These are phyloP conservation scores for Fusarium solani-melongenae DNA, from an alignment of 2,329 filamentous ascomycete species.

Conservation along the genomic window DNA sequence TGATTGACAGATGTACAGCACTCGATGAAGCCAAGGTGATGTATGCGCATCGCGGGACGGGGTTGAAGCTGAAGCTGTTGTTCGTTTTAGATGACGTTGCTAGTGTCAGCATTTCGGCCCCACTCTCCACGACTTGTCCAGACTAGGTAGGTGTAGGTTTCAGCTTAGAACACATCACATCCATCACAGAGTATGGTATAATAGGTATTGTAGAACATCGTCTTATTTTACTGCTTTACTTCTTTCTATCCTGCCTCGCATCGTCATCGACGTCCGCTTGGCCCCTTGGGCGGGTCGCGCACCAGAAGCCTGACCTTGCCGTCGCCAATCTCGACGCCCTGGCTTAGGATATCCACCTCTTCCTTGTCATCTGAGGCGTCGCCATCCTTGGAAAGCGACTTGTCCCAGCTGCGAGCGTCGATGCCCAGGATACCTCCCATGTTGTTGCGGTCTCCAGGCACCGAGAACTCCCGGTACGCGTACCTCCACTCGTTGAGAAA, in stretches of 20 bases:
- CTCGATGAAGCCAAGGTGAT: background rate
- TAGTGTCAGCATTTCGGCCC: slow-evolving; percentile 32
- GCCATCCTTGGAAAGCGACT: slow-evolving; percentile 63
- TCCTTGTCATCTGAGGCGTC: slow-evolving; percentile 55
- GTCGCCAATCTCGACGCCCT: slow-evolving; percentile 75
- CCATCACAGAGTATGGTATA: no score
- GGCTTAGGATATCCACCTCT: slow-evolving; percentile 68
- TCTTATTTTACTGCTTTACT: slow-evolving; percentile 42
- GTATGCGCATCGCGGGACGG: background rate
- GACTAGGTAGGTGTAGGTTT: background rate
- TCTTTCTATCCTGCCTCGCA: slow-evolving; percentile 38
- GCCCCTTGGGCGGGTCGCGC: slow-evolving; percentile 68
- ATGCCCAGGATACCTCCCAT: slow-evolving; percentile 82
- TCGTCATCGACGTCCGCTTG: slow-evolving; percentile 59
- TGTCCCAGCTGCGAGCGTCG: slow-evolving; percentile 75
- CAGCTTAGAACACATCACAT: no score
- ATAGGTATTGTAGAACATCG: slow-evolving; percentile 27
- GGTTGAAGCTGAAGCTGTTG: slow-evolving; percentile 15
- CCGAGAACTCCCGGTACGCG: slow-evolving; percentile 94
- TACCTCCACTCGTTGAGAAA: slow-evolving; percentile 98
- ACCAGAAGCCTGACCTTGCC: slow-evolving; percentile 75
- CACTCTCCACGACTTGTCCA: slow-evolving; percentile 1
- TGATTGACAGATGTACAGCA: background rate
- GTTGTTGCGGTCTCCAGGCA: slow-evolving; percentile 88
- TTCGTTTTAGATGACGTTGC: slow-evolving; percentile 32